phyloP scores from a whole-genome alignment of 768 basidiomycete species.

The Mycena latifolia region DNA sequence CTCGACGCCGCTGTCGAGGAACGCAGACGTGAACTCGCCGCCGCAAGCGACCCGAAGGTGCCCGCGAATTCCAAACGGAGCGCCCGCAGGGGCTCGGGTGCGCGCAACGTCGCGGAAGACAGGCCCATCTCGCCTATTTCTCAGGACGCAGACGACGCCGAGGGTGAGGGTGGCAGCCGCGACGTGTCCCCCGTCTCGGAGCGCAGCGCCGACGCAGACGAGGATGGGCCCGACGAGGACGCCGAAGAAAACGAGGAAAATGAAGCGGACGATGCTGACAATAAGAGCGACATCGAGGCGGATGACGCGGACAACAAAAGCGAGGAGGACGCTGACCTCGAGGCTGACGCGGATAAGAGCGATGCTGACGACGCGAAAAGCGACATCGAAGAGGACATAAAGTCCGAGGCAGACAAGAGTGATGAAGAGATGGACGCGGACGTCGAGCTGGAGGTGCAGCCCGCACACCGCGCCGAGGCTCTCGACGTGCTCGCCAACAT shows the following conservation, averaged over 20 bases:
- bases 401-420: constrained; percentile 41
- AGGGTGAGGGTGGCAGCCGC: constrained; percentile 31
- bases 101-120: constrained; percentile 11
- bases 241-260: constrained; percentile 32
- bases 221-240: constrained; percentile 40
- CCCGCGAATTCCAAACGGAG: constrained; percentile 21
- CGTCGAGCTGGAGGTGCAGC: constrained; percentile 78
- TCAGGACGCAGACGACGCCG: constrained; percentile 35
- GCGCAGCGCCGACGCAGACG: constrained; percentile 44
- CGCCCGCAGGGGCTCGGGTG: constrained; percentile 22
- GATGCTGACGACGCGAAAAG: constrained; percentile 42
- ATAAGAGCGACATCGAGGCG: constrained; percentile 43
- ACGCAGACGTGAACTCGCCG: constrained; percentile 18
- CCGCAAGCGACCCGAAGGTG: constrained; percentile 32
- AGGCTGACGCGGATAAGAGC: constrained; percentile 36
- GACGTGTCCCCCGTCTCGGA: constrained; percentile 31
- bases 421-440: constrained; percentile 54
- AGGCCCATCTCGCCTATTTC: constrained; percentile 33
- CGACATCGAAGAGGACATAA: constrained; percentile 46
- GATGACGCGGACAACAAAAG: constrained; percentile 41
- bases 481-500: constrained; percentile 90
- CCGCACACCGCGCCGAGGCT: constrained; percentile 87
- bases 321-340: constrained; percentile 40
- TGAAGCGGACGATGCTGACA: constrained; percentile 34
- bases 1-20: constrained; percentile 29